Percentiles rank a stretch among this genome's conserved stretches.
Evolutionary conservation across 139 green algal species (phyloP).

Genomic region (Picochlorum sp.): DNA sequence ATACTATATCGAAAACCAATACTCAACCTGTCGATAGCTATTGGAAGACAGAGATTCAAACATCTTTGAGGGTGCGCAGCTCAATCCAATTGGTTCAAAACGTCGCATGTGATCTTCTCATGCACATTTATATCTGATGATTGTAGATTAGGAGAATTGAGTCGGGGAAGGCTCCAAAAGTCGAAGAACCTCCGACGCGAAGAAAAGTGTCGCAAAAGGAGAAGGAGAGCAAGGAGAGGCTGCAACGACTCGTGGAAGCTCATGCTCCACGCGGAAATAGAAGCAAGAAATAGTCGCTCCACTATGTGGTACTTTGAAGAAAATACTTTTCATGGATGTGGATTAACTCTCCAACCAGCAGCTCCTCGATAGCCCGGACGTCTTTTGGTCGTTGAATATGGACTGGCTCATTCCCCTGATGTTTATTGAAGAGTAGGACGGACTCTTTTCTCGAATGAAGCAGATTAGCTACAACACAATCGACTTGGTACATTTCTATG

Average conservation of each 20-base stretch:
- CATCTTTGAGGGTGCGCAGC: slow-evolving; percentile 3
- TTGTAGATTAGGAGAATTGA: too few relatives aligned
- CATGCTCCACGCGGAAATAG: too few relatives aligned
- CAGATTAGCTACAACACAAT: slow-evolving; percentile 92
- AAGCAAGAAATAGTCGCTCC: too few relatives aligned
- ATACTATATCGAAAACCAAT: slow-evolving; percentile 3
- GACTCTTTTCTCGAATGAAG: slow-evolving; percentile 76
- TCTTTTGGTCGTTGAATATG: neutral
- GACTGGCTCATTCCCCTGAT: neutral
- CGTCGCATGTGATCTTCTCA: too few relatives aligned
- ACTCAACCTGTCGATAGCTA: neutral
- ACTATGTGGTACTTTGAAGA: too few relatives aligned
- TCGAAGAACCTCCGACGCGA: too few relatives aligned
- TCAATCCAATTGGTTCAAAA: neutral
- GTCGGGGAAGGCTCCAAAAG: too few relatives aligned
- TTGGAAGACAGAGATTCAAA: neutral
- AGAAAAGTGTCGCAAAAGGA: too few relatives aligned
- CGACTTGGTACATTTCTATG: slow-evolving; percentile 66
- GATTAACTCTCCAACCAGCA: neutral
- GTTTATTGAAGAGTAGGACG: slow-evolving; percentile 48
- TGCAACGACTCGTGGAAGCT: too few relatives aligned
- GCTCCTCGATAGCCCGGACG: neutral
- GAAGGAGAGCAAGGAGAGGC: too few relatives aligned
- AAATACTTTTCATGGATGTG: neutral
- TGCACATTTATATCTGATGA: too few relatives aligned